These are phyloP conservation scores for Ascoidea asiatica DNA, from an alignment of 805 yeast species.

Conservation along the genomic window DNA sequence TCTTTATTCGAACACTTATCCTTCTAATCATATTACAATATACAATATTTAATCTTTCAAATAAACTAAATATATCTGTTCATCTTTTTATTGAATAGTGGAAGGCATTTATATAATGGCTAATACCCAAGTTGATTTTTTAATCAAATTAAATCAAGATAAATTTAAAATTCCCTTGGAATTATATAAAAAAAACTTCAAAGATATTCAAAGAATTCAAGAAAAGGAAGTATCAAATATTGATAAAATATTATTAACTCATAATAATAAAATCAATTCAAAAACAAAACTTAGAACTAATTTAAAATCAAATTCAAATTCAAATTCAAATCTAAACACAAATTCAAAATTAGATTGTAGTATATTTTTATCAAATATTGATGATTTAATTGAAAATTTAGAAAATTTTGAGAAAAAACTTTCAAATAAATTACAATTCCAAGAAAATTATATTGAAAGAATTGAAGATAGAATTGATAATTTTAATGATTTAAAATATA, in stretches of 20 bases:
- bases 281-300: not conserved
- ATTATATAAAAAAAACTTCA: slow-evolving; percentile 9
- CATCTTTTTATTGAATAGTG: too few relatives aligned
- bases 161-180: slow-evolving; percentile 9
- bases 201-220: slow-evolving; percentile 7
- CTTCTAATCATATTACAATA: too few relatives aligned
- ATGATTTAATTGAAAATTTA: slow-evolving; percentile 2
- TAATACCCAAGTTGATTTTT: slow-evolving; percentile 3
- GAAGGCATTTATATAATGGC: too few relatives aligned
- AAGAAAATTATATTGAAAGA: slow-evolving; percentile 4
- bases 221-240: slow-evolving; percentile 5
- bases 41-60: too few relatives aligned
- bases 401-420: slow-evolving; percentile 5
- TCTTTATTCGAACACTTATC: too few relatives aligned
- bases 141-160: slow-evolving; percentile 7
- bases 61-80: too few relatives aligned
- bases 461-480: slow-evolving; percentile 3
- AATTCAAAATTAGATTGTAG: slow-evolving; percentile 1
- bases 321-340: not conserved
- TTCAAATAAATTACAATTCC: slow-evolving; percentile 4
- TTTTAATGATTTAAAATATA: slow-evolving; percentile 1
- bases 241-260: not conserved
- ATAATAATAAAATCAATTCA: too few relatives aligned
- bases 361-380: too few relatives aligned
- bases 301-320: not conserved